phyloP scores from a whole-genome alignment of 2,329 filamentous ascomycete genomes.

The Pezizomycotina sp. region DNA sequence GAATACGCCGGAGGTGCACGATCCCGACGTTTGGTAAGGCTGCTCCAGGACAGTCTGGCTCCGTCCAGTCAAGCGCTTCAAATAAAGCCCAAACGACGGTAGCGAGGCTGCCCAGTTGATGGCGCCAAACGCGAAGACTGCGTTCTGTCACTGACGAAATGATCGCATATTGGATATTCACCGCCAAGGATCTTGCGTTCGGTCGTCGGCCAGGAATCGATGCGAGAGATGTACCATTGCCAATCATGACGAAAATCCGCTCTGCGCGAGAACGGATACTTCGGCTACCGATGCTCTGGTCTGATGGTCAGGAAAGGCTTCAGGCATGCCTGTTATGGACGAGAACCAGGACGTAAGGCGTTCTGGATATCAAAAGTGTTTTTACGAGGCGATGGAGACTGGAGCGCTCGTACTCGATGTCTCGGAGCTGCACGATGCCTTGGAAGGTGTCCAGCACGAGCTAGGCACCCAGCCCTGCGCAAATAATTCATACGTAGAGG shows the following conservation, averaged over 20 bases:
- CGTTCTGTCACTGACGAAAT: slow-evolving; percentile 96
- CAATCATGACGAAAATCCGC: slow-evolving; percentile 98
- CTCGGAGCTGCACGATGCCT: slow-evolving; percentile 73
- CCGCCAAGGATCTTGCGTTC: slow-evolving; percentile 95
- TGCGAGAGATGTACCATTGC: slow-evolving; percentile 82
- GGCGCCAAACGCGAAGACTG: slow-evolving; percentile 99
- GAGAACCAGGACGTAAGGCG: slow-evolving; percentile 99
- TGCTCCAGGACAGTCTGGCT: slow-evolving; percentile 87
- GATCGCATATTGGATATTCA: slow-evolving; percentile 99
- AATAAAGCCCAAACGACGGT: slow-evolving; percentile 88
- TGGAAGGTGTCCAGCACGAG: slow-evolving; percentile 94
- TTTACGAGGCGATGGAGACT: slow-evolving; percentile 99
- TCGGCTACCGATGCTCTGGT: slow-evolving; percentile 94
- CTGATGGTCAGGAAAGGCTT: slow-evolving; percentile 98
- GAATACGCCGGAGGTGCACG: too few species aligned
- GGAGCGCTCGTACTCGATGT: slow-evolving; percentile 95
- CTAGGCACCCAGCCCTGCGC: slow-evolving; percentile 93
- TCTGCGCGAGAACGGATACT: slow-evolving; percentile 92
- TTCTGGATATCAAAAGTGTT: slow-evolving; percentile 97
- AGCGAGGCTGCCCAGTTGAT: slow-evolving; percentile 90
- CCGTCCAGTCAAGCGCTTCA: slow-evolving; percentile 89
- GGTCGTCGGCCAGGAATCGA: slow-evolving; percentile 80
- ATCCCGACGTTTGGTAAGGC: slow-evolving; percentile 69
- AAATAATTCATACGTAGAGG: slow-evolving; percentile 97
- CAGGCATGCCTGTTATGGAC: slow-evolving; percentile 94